Conservation (phyloP, 768 basidiomycete species). For the Leucocoprinus birnbaumii region DNA sequence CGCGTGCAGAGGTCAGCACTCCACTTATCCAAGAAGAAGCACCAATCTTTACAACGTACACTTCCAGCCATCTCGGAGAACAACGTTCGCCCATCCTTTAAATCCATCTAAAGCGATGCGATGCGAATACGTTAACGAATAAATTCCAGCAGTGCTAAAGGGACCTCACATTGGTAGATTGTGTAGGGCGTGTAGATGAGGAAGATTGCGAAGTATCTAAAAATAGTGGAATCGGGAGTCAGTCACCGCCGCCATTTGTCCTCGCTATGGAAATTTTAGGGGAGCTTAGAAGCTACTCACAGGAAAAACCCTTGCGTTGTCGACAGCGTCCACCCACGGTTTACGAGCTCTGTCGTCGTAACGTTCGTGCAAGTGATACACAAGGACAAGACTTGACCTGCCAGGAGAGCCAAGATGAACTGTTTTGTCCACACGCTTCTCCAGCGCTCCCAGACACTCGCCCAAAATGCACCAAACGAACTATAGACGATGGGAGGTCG, state of each 20-base stretch:
- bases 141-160: neutral
- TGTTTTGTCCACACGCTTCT: constrained; percentile 76
- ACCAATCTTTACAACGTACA: no score
- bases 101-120: constrained; percentile 58
- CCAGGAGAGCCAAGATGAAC: constrained; percentile 66
- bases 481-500: constrained; percentile 69
- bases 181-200: constrained; percentile 84
- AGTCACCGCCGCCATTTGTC: neutral
- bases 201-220: constrained; percentile 78
- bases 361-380: constrained; percentile 91
- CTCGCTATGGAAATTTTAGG: neutral
- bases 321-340: constrained; percentile 17
- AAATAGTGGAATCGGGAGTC: constrained; percentile 5
- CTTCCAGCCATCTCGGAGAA: constrained; percentile 82
- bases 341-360: constrained; percentile 70
- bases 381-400: constrained; percentile 81
- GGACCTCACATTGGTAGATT: constrained; percentile 73
- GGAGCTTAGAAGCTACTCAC: constrained; percentile 38
- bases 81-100: constrained; percentile 76
- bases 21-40: no score
- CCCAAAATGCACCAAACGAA: constrained; percentile 50
- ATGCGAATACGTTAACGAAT: neutral
- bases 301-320: constrained; percentile 72
- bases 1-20: constrained; percentile 1
- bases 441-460: constrained; percentile 58